phyloP scores from a whole-genome alignment of 352 stramenopile species.

The Globisporangium takayamanum region DNA sequence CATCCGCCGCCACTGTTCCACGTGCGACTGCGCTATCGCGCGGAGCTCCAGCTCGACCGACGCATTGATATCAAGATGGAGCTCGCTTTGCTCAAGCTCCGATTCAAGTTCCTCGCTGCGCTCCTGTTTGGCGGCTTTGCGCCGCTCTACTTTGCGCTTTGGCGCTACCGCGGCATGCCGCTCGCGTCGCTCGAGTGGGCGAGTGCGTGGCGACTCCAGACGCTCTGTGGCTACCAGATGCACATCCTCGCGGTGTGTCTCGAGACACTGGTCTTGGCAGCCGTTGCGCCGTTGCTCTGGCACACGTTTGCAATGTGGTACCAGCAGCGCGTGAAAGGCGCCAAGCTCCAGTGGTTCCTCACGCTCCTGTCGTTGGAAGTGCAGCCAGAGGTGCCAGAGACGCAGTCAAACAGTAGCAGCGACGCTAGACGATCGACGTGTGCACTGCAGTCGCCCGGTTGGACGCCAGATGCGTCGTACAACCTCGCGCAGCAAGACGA shows the following conservation, averaged over 20 bases:
- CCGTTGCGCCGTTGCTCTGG: slow-evolving; percentile 19
- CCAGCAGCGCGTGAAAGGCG: slow-evolving; percentile 17
- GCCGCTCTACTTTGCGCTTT: slow-evolving; percentile 2
- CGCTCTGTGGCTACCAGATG: neutral
- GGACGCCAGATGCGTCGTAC: neutral
- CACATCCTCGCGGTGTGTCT: neutral
- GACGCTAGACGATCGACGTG: neutral
- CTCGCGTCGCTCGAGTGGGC: neutral
- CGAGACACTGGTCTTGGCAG: slow-evolving; percentile 10
- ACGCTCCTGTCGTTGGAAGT: slow-evolving; percentile 27
- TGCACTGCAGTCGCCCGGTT: neutral
- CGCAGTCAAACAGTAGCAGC: neutral
- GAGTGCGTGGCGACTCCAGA: neutral
- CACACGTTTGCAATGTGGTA: slow-evolving; percentile 19
- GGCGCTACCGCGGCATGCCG: neutral
- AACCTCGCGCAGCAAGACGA: slow-evolving; percentile 6
- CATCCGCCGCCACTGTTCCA: slow-evolving; percentile 17
- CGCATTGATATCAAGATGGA: slow-evolving; percentile 19
- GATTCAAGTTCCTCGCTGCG: slow-evolving; percentile 11
- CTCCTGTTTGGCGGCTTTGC: slow-evolving; percentile 4
- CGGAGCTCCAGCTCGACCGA: slow-evolving; percentile 24
- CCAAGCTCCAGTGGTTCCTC: slow-evolving; percentile 33
- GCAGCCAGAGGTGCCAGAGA: slow-evolving; percentile 6
- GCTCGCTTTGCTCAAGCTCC: slow-evolving; percentile 2
- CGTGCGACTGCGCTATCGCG: slow-evolving; percentile 23